Conservation (phyloP, 352 stramenopile genomes). For the Pythium volutum region DNA sequence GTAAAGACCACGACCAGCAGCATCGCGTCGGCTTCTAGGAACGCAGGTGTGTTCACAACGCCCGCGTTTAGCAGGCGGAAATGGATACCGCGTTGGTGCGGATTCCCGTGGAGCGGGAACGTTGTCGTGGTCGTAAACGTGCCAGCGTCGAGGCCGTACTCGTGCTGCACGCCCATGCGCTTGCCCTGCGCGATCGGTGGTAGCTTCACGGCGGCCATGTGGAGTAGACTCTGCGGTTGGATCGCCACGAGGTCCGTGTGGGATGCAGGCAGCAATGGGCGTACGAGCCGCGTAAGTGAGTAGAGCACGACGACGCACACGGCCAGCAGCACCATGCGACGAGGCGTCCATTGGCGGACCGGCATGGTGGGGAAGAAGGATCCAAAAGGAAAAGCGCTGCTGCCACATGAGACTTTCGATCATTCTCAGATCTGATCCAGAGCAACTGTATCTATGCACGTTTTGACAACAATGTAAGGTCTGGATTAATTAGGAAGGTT, state of each 20-base stretch:
- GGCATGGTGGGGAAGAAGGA: neutral
- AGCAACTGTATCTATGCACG: neutral
- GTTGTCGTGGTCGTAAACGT: neutral
- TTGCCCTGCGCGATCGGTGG: neutral
- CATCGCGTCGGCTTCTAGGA: slow-evolving; percentile 17
- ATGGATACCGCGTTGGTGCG: slow-evolving; percentile 9
- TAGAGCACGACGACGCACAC: neutral
- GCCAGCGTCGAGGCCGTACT: neutral
- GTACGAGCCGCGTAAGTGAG: neutral
- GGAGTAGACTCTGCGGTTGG: too few species aligned
- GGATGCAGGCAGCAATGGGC: neutral
- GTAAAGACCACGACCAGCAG: slow-evolving; percentile 31
- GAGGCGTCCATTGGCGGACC: neutral
- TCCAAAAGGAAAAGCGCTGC: neutral
- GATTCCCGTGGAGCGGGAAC: neutral
- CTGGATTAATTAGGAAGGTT: neutral
- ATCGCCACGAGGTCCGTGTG: too few species aligned
- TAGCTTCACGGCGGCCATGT: too few species aligned
- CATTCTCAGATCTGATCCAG: neutral
- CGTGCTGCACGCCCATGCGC: neutral
- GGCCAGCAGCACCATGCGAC: neutral
- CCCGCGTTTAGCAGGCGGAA: slow-evolving; percentile 1
- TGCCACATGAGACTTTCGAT: neutral
- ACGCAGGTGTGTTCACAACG: neutral
- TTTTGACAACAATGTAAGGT: too few species aligned